phyloP scores from a whole-genome alignment of 306 rosid genomes.

The Medicago truncatula region DNA sequence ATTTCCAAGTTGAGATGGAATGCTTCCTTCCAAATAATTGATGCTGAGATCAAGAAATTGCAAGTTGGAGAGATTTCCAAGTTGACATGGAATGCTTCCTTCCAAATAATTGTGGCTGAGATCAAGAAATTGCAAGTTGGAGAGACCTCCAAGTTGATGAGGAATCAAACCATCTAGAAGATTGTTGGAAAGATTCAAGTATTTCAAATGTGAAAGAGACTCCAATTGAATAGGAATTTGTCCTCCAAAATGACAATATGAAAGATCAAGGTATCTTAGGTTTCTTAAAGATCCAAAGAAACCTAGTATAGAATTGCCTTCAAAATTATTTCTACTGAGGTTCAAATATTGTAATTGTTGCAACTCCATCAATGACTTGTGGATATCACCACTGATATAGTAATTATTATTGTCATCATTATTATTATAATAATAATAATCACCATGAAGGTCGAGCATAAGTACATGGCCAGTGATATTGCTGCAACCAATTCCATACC shows the following conservation, averaged over 20 bases:
- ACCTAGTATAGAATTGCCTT: not conserved
- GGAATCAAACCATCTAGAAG: conserved; percentile 23
- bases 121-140: not conserved
- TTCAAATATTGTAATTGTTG: too few species aligned
- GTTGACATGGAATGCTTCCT: not conserved
- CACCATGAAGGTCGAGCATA: not conserved
- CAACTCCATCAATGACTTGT: too few species aligned
- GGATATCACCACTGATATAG: not conserved
- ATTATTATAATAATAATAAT: too few species aligned
- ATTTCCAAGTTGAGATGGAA: conserved; percentile 42
- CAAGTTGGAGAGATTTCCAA: conserved; percentile 39
- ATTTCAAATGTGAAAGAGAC: conserved; percentile 12
- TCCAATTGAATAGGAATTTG: conserved; percentile 26
- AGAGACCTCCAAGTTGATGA: not conserved
- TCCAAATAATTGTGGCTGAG: not conserved
- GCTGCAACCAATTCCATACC: not conserved
- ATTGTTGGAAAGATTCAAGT: conserved; percentile 27
- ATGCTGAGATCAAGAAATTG: conserved; percentile 10
- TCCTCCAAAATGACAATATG: not conserved
- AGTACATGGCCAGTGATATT: not conserved
- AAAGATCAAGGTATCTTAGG: conserved; percentile 29
- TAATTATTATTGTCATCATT: too few species aligned
- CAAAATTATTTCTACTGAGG: not conserved
- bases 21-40: not conserved
- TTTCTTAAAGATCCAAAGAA: not conserved